These are phyloP conservation scores for Ceratonia siliqua DNA, from an alignment of 306 rosid species.

Conservation along the genomic window DNA sequence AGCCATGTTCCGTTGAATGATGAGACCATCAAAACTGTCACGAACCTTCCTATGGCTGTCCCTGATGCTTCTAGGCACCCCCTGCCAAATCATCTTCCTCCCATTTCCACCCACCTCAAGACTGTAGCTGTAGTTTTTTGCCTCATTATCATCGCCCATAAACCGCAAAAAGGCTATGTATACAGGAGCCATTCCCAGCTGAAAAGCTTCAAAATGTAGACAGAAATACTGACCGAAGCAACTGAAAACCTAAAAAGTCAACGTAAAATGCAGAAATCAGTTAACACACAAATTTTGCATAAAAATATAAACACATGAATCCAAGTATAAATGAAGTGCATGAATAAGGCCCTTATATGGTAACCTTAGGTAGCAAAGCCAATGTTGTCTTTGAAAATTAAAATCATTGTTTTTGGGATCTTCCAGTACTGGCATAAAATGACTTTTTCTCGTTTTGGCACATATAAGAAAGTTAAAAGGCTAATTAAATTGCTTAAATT, in stretches of 20 bases:
- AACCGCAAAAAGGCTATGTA: conserved; percentile 90
- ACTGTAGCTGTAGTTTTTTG: conserved; percentile 86
- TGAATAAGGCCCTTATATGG: not conserved
- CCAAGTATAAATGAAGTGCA: not conserved
- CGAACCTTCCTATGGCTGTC: conserved; percentile 88
- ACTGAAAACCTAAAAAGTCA: conserved; percentile 71
- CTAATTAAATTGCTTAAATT: not conserved
- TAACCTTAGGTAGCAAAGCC: not conserved
- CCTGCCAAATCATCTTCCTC: conserved; percentile 92
- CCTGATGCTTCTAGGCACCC: conserved; percentile 86
- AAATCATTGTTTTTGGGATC: not conserved
- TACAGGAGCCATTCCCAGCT: conserved; percentile 86
- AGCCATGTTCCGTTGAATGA: conserved; percentile 90
- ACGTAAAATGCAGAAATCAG: conserved; percentile 26
- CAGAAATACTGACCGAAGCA: conserved; percentile 90
- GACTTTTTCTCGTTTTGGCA: not conserved
- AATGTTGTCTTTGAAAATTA: too few species aligned
- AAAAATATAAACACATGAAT: not conserved
- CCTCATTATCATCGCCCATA: conserved; percentile 91
- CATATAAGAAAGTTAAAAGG: not conserved
- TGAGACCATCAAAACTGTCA: conserved; percentile 88
- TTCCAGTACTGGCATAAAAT: conserved; percentile 10
- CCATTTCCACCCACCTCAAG: conserved; percentile 95
- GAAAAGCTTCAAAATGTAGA: conserved; percentile 91
- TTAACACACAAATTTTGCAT: not conserved